Evolutionary conservation across 1,284 basidiomycete genomes (phyloP).

Genomic region (Irpex sp.): DNA sequence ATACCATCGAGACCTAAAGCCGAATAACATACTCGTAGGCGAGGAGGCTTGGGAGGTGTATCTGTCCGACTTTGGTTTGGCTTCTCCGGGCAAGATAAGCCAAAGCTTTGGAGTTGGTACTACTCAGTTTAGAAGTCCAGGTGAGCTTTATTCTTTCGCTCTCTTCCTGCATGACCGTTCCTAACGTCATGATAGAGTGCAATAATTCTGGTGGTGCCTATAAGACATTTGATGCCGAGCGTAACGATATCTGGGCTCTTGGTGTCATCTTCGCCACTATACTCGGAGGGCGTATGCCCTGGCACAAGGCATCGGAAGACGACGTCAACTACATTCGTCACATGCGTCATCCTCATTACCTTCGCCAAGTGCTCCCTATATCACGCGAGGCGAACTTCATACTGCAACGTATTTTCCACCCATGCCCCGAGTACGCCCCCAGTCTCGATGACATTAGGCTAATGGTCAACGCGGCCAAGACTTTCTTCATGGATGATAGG

Average conservation of each 20-base stretch:
- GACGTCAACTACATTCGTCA: conserved; percentile 64
- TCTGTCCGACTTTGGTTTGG: conserved; percentile 65
- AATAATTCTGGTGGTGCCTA: conserved; percentile 13
- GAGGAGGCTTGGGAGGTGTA: conserved; percentile 41
- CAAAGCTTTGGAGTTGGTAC: conserved; percentile 44
- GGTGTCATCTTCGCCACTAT: conserved; percentile 54
- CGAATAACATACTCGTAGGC: conserved; percentile 65
- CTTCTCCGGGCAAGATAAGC: conserved; percentile 46
- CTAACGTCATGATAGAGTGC: conserved; percentile 20
- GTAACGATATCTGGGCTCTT: conserved; percentile 90
- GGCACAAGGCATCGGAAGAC: conserved; percentile 68
- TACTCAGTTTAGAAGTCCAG: conserved; percentile 57
- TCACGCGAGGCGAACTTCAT: conserved; percentile 54
- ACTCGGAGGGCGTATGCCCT: conserved; percentile 82
- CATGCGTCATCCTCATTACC: conserved; percentile 50
- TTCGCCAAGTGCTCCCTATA: conserved; percentile 71
- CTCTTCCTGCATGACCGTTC: background rate
- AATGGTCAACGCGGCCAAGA: conserved; percentile 6
- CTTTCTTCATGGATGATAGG: conserved; percentile 15
- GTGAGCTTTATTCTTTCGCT: conserved; percentile 24
- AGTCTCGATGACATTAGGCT: conserved; percentile 10
- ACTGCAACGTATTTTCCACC: conserved; percentile 36
- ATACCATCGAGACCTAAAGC: conserved; percentile 70
- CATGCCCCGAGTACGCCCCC: conserved; percentile 12
- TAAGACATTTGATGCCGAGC: conserved; percentile 58